A percentile compares a stretch with the other conserved stretches of the same genome.
phyloP scores from a whole-genome alignment of 805 yeast genomes.

The Metschnikowia shivogae region DNA sequence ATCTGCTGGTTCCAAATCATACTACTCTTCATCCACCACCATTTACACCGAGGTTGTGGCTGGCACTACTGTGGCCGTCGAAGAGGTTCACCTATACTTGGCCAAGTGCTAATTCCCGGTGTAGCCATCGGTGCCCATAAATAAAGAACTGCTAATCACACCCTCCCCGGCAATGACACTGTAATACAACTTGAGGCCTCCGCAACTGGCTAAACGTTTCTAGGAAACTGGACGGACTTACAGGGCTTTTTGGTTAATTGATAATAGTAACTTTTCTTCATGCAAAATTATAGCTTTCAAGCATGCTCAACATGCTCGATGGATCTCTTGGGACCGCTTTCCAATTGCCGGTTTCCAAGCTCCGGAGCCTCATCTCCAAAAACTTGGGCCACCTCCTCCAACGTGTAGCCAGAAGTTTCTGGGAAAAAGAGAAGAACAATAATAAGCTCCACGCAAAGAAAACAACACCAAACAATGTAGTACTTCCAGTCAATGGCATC shows the following conservation, averaged over 20 bases:
- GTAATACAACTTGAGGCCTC: too few species aligned
- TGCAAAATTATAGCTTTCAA: neutral
- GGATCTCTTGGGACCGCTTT: slow-evolving; percentile 1
- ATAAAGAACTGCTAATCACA: neutral
- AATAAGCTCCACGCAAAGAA: slow-evolving; percentile 26
- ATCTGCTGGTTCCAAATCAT: neutral
- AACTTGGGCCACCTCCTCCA: slow-evolving; percentile 41
- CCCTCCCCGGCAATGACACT: too few species aligned
- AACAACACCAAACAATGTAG: slow-evolving; percentile 38
- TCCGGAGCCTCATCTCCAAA: slow-evolving; percentile 32
- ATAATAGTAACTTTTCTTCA: too few species aligned
- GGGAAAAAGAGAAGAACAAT: slow-evolving; percentile 33
- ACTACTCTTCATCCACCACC: slow-evolving; percentile 3
- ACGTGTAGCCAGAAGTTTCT: slow-evolving; percentile 40
- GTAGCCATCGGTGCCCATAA: too few species aligned
- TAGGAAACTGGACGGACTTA: too few species aligned
- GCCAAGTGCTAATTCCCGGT: neutral
- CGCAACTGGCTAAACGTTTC: too few species aligned
- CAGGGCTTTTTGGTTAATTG: too few species aligned
- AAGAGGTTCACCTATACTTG: slow-evolving; percentile 2
- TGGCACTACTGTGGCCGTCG: neutral
- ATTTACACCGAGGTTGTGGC: slow-evolving; percentile 1
- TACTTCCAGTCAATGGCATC: slow-evolving; percentile 41
- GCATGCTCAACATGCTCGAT: slow-evolving; percentile 13
- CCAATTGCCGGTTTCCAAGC: slow-evolving; percentile 9